Percentiles rank a stretch among this genome's conserved stretches.
Conservation (phyloP, 2,329 filamentous ascomycete genomes). For the Thelonectria olida region DNA sequence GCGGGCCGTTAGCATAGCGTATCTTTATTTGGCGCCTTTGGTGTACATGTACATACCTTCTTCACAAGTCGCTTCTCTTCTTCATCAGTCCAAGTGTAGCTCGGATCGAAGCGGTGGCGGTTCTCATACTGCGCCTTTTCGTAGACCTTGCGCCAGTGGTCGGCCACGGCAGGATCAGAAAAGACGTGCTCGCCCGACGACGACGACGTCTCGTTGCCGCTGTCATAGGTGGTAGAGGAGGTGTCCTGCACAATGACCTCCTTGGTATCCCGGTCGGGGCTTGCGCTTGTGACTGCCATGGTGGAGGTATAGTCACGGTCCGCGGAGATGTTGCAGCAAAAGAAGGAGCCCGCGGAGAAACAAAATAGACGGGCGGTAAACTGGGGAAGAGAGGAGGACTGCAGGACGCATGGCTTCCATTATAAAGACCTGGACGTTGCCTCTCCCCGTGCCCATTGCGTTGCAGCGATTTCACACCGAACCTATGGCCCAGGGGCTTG, state of each 20-base stretch:
- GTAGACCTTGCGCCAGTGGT: slow-evolving; percentile 63
- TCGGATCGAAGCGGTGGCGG: slow-evolving; percentile 64
- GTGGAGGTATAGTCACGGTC: neutral
- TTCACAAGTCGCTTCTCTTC: slow-evolving; percentile 57
- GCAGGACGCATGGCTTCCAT: slow-evolving; percentile 28
- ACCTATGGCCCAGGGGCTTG: neutral
- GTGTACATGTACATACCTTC: slow-evolving; percentile 45
- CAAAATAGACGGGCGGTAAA: neutral
- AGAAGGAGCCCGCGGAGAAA: slow-evolving; percentile 3
- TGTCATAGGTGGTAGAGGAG: slow-evolving; percentile 28
- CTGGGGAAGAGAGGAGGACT: slow-evolving; percentile 32
- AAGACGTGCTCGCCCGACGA: slow-evolving; percentile 53
- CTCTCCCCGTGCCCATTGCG: neutral
- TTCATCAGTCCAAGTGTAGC: slow-evolving; percentile 53
- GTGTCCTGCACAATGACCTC: slow-evolving; percentile 23
- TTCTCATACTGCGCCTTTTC: slow-evolving; percentile 68
- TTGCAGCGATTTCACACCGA: neutral
- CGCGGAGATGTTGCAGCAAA: neutral
- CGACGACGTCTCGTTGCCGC: slow-evolving; percentile 32
- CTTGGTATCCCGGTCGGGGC: slow-evolving; percentile 22
- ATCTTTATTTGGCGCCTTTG: neutral
- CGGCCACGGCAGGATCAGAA: slow-evolving; percentile 58
- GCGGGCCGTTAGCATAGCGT: slow-evolving; percentile 23
- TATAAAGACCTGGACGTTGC: slow-evolving; percentile 31
- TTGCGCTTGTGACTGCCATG: slow-evolving; percentile 25